Evolutionary conservation across 2,329 filamentous ascomycete species (phyloP), one percentile per base, ranked within the genome.

Genomic region (Fusarium abutilonis): DNA sequence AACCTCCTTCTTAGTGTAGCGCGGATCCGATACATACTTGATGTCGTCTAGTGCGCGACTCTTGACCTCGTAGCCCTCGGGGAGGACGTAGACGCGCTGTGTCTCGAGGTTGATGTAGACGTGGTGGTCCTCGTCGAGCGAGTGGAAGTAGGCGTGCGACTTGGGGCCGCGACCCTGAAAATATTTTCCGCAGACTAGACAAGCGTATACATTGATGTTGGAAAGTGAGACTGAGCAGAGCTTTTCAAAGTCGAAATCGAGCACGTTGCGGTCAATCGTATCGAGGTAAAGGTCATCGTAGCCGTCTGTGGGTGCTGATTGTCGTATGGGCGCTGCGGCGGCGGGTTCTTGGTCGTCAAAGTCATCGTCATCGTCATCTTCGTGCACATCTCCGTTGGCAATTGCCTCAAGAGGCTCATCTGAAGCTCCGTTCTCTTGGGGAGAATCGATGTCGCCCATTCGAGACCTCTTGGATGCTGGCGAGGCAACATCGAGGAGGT

Each of bases 231-330:
- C 85, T 21, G 94, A 98, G 79, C 95, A 99, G 11, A 97, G 86
- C 82, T 99, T 99, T 75, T 99, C 95, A 75, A 99, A 99, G 77
- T 99, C 95, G 74, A 98, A 98, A 77, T 99, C 95, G 53, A 98
- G 88, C 42, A 97, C 89, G 72, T 89, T 87, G 71, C 95, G 91
- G 76, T 97, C 88, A 78, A 99, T 96, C 11, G 95, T 98, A 80
- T 99, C 95, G 68, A 99, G 90, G 76, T 99, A 99, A 26, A 99
- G 87, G 75, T 99, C 94, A 71, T 90, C 89, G 80, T 97, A 99
- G 61, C 94, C 94, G 74, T 90, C 90, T 31, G 91, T 86, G 14
- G 94, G 93, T 40, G 89, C 91, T 45, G 82, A 82, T 75, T 97
- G 93, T 64, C 17, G 74, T 73, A 47, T 70, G 34, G 54, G 74